phyloP scores from a whole-genome alignment of 1,284 basidiomycete genomes.

The Sporisorium graminicola region DNA sequence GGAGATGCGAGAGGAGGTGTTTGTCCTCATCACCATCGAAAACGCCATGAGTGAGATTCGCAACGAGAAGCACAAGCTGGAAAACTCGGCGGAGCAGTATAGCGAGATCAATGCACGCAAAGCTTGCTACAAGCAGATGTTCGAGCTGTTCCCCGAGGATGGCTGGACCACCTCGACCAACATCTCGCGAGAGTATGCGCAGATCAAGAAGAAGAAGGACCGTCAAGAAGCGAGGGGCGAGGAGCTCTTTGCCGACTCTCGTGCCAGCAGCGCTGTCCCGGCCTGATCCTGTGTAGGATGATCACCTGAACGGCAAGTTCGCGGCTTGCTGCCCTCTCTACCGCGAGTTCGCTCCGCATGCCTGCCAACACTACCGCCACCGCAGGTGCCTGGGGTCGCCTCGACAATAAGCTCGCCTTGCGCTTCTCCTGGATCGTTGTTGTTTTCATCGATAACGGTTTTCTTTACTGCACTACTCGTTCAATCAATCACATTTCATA shows the following conservation, averaged over 20 bases:
- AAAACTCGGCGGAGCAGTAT: constrained; percentile 58
- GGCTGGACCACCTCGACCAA: constrained; percentile 66
- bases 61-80: constrained; percentile 65
- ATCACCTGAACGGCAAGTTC: too few relatives aligned
- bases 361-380: too few relatives aligned
- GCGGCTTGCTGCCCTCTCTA: too few relatives aligned
- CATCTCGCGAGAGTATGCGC: constrained; percentile 60
- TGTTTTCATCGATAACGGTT: too few relatives aligned
- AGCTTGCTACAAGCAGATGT: constrained; percentile 64
- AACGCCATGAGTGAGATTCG: constrained; percentile 66
- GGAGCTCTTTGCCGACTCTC: constrained; percentile 47
- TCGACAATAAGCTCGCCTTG: too few relatives aligned
- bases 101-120: constrained; percentile 67
- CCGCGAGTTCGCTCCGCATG: too few relatives aligned
- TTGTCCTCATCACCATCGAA: constrained; percentile 63
- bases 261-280: constrained; percentile 39
- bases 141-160: constrained; percentile 59
- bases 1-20: constrained; percentile 65
- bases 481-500: too few relatives aligned
- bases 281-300: constrained; percentile 5
- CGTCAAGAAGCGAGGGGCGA: constrained; percentile 49
- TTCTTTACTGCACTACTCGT: too few relatives aligned
- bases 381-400: too few relatives aligned
- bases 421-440: too few relatives aligned
- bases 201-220: constrained; percentile 61